Percentiles rank a stretch among this genome's conserved stretches.
Conservation (phyloP, 2,329 filamentous ascomycete species). For the Calonectria pseudoturangicola region DNA sequence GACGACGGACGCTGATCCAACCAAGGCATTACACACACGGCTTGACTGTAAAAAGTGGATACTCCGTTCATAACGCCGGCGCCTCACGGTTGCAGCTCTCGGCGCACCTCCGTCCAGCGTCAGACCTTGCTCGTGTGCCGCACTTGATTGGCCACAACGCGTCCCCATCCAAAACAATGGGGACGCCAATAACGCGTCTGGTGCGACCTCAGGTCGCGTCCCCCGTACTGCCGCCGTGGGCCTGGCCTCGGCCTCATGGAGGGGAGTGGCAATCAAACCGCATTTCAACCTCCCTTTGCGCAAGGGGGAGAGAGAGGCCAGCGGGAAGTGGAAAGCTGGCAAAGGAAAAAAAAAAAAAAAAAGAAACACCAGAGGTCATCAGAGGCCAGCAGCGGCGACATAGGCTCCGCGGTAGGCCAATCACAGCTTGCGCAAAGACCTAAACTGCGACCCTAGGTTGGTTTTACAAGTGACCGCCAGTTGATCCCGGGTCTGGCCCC, state of each 20-base stretch:
- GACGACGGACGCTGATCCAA: constrained; percentile 16
- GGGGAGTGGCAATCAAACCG: constrained; percentile 25
- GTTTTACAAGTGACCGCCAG: constrained; percentile 23
- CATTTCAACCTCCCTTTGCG: constrained; percentile 21
- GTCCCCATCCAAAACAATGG: constrained; percentile 33
- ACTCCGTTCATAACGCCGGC: constrained; percentile 38
- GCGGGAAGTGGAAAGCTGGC: neutral
- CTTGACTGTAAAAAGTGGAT: constrained; percentile 31
- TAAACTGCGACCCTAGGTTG: constrained; percentile 23
- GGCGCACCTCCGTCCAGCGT: constrained; percentile 33
- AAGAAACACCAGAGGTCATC: neutral
- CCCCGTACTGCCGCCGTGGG: neutral
- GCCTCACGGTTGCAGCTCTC: constrained; percentile 35
- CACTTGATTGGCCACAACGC: constrained; percentile 35
- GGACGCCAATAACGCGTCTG: constrained; percentile 24
- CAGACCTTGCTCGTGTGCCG: constrained; percentile 21
- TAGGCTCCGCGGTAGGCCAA: constrained; percentile 4
- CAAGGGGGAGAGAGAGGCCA: neutral
- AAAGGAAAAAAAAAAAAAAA: neutral
- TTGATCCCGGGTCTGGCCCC: constrained; percentile 24
- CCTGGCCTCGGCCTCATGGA: constrained; percentile 29
- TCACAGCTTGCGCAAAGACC: constrained; percentile 29
- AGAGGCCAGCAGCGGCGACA: neutral
- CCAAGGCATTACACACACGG: constrained; percentile 3
- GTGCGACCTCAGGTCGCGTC: constrained; percentile 35